Percentiles rank a stretch among this genome's conserved stretches.
phyloP scores from a whole-genome alignment of 2,329 filamentous ascomycete species.

The Aspergillus novoparasiticus region DNA sequence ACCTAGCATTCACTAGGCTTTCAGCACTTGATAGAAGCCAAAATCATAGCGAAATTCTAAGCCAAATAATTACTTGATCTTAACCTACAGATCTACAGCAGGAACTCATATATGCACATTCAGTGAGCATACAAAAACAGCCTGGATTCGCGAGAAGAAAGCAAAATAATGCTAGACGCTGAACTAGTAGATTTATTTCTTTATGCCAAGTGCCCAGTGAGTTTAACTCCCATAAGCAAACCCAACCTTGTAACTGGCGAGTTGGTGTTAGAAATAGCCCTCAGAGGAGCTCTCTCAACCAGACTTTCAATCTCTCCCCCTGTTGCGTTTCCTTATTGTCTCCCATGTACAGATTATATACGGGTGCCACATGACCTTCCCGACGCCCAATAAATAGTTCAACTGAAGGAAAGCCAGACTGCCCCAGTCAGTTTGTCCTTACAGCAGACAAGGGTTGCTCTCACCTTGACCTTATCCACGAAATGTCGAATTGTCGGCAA shows the following conservation, averaged over 20 bases:
- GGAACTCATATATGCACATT: too few relatives aligned
- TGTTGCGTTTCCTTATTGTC: neutral
- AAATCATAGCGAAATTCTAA: too few relatives aligned
- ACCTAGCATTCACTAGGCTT: neutral
- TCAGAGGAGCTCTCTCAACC: neutral
- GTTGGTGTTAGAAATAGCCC: neutral
- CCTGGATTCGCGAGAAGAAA: too few relatives aligned
- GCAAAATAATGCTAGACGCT: too few relatives aligned
- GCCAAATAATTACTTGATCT: too few relatives aligned
- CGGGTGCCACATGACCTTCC: neutral
- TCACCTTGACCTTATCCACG: neutral
- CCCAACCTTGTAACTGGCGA: too few relatives aligned
- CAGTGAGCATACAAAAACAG: too few relatives aligned
- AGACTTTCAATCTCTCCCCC: neutral
- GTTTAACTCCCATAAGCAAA: neutral
- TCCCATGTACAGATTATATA: slow-evolving; percentile 3
- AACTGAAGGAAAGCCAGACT: neutral
- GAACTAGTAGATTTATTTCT: neutral
- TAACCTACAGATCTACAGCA: too few relatives aligned
- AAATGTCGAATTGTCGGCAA: neutral
- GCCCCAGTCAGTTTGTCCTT: neutral
- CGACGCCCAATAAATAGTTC: neutral
- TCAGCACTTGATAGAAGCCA: too few relatives aligned
- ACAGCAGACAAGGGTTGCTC: neutral
- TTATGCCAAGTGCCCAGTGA: neutral